Conservation (phyloP, 495 filamentous ascomycete genomes). For the Penicillium canariense region DNA sequence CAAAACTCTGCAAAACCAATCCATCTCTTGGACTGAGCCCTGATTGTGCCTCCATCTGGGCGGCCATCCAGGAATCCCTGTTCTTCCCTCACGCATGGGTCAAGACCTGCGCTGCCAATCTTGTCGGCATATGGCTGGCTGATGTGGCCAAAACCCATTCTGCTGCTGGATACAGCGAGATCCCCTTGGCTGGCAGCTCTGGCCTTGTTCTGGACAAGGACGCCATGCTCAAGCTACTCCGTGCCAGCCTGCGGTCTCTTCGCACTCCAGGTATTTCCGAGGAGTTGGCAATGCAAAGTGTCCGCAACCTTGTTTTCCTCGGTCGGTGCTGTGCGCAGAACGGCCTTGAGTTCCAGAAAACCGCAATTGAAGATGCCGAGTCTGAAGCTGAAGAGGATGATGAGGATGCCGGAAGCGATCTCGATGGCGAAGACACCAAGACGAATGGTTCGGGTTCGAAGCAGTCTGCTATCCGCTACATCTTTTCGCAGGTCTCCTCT, state of each 20-base stretch:
- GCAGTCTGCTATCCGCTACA: constrained; percentile 60
- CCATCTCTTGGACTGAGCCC: constrained; percentile 59
- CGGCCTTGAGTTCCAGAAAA: constrained; percentile 48
- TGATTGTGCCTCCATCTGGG: constrained; percentile 62
- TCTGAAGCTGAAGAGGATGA: constrained; percentile 43
- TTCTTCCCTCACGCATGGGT: constrained; percentile 72
- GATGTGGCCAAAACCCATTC: constrained; percentile 68
- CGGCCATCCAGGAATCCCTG: constrained; percentile 59
- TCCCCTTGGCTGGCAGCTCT: constrained; percentile 66
- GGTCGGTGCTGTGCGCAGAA: constrained; percentile 65
- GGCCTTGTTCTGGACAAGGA: constrained; percentile 65
- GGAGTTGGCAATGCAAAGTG: constrained; percentile 66
- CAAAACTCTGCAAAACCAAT: constrained; percentile 64
- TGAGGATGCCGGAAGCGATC: constrained; percentile 14
- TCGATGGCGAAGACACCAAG: constrained; percentile 34
- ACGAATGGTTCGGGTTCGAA: constrained; percentile 15
- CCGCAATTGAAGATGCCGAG: constrained; percentile 36
- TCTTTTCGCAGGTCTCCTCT: constrained; percentile 71
- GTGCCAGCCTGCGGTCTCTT: constrained; percentile 62
- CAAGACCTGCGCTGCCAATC: constrained; percentile 69
- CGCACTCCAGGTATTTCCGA: constrained; percentile 63
- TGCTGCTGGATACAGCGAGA: constrained; percentile 43
- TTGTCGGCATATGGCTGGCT: constrained; percentile 74
- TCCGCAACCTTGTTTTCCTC: constrained; percentile 76
- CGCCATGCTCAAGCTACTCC: constrained; percentile 64